These are phyloP conservation scores for Dillenia turbinata DNA, from an alignment of 164 flowering plant genomes.

Conservation along the genomic window DNA sequence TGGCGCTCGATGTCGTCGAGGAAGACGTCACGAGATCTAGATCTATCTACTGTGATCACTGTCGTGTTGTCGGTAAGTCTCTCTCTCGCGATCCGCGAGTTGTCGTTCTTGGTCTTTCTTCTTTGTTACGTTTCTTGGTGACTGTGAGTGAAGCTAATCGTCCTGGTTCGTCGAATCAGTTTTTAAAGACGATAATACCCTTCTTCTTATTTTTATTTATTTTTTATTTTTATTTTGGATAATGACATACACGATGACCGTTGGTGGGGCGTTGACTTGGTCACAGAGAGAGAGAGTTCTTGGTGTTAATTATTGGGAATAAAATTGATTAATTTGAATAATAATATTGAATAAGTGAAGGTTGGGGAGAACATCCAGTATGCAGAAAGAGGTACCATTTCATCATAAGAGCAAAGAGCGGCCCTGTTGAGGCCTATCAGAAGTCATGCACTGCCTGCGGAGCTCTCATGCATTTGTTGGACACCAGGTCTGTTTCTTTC, in stretches of 20 bases:
- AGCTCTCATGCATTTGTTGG: constrained; percentile 37
- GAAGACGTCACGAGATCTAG: constrained; percentile 78
- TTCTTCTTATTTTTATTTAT: no score
- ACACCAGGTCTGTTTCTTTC: constrained; percentile 41
- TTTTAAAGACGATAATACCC: no score
- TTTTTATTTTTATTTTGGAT: no score
- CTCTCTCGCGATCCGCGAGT: constrained; percentile 1
- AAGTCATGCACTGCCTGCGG: constrained; percentile 66
- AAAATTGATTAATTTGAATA: no score
- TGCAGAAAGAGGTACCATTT: constrained; percentile 81
- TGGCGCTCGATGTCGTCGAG: constrained; percentile 67
- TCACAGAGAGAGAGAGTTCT: no score
- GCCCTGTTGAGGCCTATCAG: constrained; percentile 45
- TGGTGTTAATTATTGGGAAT: no score
- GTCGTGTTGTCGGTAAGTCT: constrained; percentile 91
- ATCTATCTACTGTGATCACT: constrained; percentile 86
- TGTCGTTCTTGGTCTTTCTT: not conserved
- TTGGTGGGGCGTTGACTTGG: no score
- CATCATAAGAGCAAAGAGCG: constrained; percentile 53
- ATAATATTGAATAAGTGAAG: constrained; percentile 14
- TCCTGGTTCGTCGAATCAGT: no score
- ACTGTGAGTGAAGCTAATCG: no score
- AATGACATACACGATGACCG: no score
- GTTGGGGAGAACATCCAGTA: constrained; percentile 88
- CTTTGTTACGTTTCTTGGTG: no score